These are phyloP conservation scores for Silene uniflora DNA, from an alignment of 148 eudicot species.

Conservation along the genomic window DNA sequence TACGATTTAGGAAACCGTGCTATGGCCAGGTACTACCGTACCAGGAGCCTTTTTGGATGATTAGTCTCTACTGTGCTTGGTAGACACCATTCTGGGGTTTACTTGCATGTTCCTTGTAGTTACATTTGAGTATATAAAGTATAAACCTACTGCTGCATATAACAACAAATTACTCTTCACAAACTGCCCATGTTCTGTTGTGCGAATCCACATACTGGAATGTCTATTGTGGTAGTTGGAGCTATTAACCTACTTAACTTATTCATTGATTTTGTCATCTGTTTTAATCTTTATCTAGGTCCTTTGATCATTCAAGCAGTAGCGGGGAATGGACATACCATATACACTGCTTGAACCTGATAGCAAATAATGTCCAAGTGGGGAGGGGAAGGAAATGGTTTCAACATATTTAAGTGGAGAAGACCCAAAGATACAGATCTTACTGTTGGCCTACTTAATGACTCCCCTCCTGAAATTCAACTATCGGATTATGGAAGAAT, in stretches of 20 bases:
- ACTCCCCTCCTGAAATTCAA: slow-evolving; percentile 67
- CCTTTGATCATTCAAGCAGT: slow-evolving; percentile 28
- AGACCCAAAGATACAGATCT: slow-evolving; percentile 55
- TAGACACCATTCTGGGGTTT: background rate
- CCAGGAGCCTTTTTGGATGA: too few relatives aligned
- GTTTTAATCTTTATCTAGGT: slow-evolving; percentile 18
- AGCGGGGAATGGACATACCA: slow-evolving; percentile 70
- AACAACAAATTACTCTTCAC: background rate
- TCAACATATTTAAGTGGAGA: slow-evolving; percentile 64
- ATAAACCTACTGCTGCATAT: background rate
- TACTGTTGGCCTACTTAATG: slow-evolving; percentile 49
- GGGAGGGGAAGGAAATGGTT: slow-evolving; percentile 60
- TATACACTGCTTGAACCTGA: slow-evolving; percentile 38
- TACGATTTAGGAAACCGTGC: too few relatives aligned
- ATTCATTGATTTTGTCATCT: background rate
- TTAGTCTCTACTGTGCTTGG: background rate
- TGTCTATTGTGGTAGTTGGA: slow-evolving; percentile 3
- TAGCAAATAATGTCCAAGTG: slow-evolving; percentile 79
- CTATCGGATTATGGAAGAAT: slow-evolving; percentile 67
- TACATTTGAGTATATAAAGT: too few relatives aligned
- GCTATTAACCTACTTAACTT: background rate
- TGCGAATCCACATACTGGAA: background rate
- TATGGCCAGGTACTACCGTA: too few relatives aligned
- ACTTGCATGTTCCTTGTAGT: background rate
- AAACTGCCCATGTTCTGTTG: background rate